These are phyloP conservation scores for Pneumocystis wakefieldiae DNA, from an alignment of 1,139 yeast genomes.

Conservation along the genomic window DNA sequence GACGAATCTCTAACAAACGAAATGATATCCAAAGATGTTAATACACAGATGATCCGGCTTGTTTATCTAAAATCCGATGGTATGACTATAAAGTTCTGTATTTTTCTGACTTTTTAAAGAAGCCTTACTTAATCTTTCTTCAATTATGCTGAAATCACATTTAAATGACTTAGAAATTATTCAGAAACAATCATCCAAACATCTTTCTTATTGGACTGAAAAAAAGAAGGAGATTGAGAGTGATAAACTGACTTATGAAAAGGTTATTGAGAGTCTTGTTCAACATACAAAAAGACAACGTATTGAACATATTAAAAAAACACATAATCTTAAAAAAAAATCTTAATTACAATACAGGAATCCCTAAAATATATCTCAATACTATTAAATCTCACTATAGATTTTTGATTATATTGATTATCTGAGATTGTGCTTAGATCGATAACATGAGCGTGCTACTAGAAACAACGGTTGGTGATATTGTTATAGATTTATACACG, in stretches of 20 bases:
- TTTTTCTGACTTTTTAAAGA: neutral
- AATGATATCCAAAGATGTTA: neutral
- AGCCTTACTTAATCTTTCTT: neutral
- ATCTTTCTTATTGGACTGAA: slow-evolving; percentile 38
- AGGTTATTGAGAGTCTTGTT: slow-evolving; percentile 54
- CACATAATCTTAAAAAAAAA: neutral
- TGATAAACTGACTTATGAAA: slow-evolving; percentile 50
- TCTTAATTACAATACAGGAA: neutral
- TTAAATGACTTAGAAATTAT: neutral
- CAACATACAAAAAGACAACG: slow-evolving; percentile 3
- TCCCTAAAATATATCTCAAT: too few relatives aligned
- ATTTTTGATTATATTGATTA: too few relatives aligned
- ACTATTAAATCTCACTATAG: too few relatives aligned
- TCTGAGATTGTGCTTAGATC: neutral
- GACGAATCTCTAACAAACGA: neutral
- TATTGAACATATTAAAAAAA: neutral
- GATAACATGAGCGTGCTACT: slow-evolving; percentile 7
- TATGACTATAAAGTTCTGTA: neutral
- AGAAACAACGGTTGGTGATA: slow-evolving; percentile 23
- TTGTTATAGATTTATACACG: slow-evolving; percentile 39
- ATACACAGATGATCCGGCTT: neutral
- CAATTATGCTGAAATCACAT: neutral
- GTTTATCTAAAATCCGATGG: neutral
- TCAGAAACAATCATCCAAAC: slow-evolving; percentile 18
- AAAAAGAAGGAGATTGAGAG: slow-evolving; percentile 32